Evolutionary conservation across 2,329 filamentous ascomycete species (phyloP), one percentile per base, ranked within the genome.

Genomic region (Aphanocladium album): DNA sequence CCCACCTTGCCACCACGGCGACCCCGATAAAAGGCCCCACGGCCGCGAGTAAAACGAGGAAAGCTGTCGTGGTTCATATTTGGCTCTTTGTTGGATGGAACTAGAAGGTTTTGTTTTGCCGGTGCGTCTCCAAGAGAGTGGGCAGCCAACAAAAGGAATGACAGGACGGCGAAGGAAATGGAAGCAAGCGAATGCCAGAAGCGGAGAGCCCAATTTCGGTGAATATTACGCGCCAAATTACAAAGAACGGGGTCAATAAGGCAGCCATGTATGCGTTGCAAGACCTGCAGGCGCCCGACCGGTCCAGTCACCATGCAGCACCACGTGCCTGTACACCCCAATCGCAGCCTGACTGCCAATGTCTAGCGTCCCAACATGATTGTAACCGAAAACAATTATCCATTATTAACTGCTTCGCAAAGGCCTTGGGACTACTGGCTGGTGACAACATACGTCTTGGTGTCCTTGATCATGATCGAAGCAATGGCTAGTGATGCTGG

Each of bases 171-270:
- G 41, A 23, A 54, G 23, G 51, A 37, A 37, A 53, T 21, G 21
- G 50, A 53, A 43, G 51, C 11, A 54, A 54, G 51, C 30, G 25
- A 54, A 53, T 41, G 41, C 33, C n/a, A 25, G 25, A 53, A 53
- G 50, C 35, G 33, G 23, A 53, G 35, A 53, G 50, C 30, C 35
- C 19, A 39, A 41, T 53, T 53, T 27, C 30, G 35, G 50, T 53
- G 35, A 53, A 54, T 54, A 8, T 19, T 43, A 30, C 23, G 23
- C 37, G 21, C 51, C 23, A 8, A 54, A 54, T 21, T 41, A 19
- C 37, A 54, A 27, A 54, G 14, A 43, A 19, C 37, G 35, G 21
- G 37, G 51, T 54, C 23, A 43, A 43, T 54, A 43, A 43, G 37
- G 51, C 23, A 54, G 37, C 37, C 23, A 54, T 54, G 9, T 43